A percentile compares a stretch with the other conserved stretches of the same genome.
These are phyloP conservation scores for Kodamaea suecica DNA, from an alignment of 1,139 yeast genomes.

Conservation along the genomic window DNA sequence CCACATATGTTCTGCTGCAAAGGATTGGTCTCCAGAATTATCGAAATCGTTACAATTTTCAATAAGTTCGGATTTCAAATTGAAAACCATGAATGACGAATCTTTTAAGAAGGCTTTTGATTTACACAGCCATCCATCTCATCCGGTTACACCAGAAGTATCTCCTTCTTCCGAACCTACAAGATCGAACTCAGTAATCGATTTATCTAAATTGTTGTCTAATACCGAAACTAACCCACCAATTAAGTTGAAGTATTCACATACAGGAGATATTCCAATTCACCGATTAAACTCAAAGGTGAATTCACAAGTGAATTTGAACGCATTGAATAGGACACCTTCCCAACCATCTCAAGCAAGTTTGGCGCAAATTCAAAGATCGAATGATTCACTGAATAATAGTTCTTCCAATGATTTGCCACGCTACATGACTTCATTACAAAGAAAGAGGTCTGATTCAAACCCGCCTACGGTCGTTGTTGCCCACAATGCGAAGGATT, in stretches of 20 bases:
- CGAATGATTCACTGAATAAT: constrained; percentile 24
- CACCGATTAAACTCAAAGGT: constrained; percentile 40
- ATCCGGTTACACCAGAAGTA: constrained; percentile 43
- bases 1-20: constrained; percentile 36
- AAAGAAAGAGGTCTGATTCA: constrained; percentile 22
- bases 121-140: constrained; percentile 31
- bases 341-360: constrained; percentile 22
- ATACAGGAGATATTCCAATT: constrained; percentile 41
- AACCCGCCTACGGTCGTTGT: constrained; percentile 19
- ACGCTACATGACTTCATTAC: constrained; percentile 13
- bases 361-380: constrained; percentile 28
- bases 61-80: constrained; percentile 25
- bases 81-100: constrained; percentile 39
- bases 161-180: constrained; percentile 47
- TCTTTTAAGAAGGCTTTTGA: constrained; percentile 35
- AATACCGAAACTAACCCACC: constrained; percentile 42
- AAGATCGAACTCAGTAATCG: constrained; percentile 42
- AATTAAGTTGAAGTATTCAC: constrained; percentile 39
- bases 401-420: constrained; percentile 31
- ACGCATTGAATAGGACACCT: constrained; percentile 9
- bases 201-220: constrained; percentile 35
- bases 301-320: constrained; percentile 32
- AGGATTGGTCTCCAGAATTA: constrained; percentile 40
- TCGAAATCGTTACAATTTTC: constrained; percentile 19
- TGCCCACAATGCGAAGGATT: constrained; percentile 23